Evolutionary conservation across 2,329 filamentous ascomycete genomes (phyloP), one percentile per base, ranked within the genome.

Genomic region (Nannizzia gypsea): DNA sequence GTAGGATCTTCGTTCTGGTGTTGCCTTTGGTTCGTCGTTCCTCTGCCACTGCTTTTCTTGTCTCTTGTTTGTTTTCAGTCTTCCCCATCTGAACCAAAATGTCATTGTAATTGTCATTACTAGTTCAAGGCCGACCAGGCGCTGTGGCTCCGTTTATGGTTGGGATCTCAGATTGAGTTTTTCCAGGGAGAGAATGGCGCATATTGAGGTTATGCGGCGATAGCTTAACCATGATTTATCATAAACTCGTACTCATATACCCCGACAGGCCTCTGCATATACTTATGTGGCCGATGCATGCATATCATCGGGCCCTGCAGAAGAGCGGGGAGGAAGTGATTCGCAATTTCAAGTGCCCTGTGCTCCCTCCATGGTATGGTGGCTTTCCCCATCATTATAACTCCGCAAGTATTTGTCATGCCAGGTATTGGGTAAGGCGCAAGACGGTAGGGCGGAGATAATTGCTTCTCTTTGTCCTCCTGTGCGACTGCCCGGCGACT

Each of bases 191-290:
- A 13, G 44, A 28, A 48, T 20, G 8, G 20, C 13, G 26, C n/a
- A 34, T 54, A 34, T 8, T 15, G 28, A 54, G 48, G 48, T 54
- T 54, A 24, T n/a, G 28, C 48, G 15, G 28, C 26, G 8, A 54
- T 31, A 54, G 48, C 15, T 54, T 54, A 54, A 54, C 48, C 48
- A 26, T 54, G 48, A 54, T 54, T 34, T 34, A 54, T 54, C 48
- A 15, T 34, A 54, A 31, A 54, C 48, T 22, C 20, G 17, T 2
- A 50, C 11, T 26, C 26, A 26, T 54, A 54, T 54, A 54, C 24
- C 24, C 15, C 48, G 26, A 54, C 48, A 54, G 48, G 48, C 26
- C 15, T 48, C 44, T 15, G 44, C 44, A 48, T 48, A 48, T 48
- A 48, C 44, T 24, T 48, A 34, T 31, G 26, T 20, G 20, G n/a